Evolutionary conservation across 129 eudicot genomes (phyloP).

Genomic region (Saussurea involucrata): DNA sequence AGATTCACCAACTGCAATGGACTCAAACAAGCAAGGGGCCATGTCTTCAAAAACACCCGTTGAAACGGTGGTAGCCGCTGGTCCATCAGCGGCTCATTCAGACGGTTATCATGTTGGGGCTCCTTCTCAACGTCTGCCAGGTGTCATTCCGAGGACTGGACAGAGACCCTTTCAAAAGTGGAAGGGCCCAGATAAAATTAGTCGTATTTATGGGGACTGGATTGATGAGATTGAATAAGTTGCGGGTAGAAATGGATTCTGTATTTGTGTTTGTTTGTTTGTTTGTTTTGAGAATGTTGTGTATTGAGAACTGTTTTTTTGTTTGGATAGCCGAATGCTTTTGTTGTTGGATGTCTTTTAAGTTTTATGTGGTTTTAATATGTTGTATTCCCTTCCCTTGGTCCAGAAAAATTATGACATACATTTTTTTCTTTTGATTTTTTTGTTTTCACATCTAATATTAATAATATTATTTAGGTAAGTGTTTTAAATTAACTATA

Average conservation of each 20-base stretch:
- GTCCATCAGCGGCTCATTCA: conserved; percentile 44
- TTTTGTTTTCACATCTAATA: too few relatives aligned
- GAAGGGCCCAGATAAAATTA: conserved; percentile 99
- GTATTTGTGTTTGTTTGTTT: not conserved
- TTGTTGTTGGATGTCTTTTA: conserved; percentile 1
- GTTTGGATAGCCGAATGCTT: not conserved
- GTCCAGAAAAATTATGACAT: not conserved
- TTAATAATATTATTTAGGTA: not conserved
- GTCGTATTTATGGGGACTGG: conserved; percentile 98
- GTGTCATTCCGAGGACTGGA: conserved; percentile 58
- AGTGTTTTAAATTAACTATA: not conserved
- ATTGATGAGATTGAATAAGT: conserved; percentile 71
- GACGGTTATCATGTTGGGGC: conserved; percentile 72
- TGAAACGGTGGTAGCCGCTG: conserved; percentile 44
- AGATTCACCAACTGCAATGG: conserved; percentile 58
- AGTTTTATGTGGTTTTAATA: not conserved
- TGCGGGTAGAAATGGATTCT: not conserved
- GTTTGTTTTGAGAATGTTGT: conserved; percentile 4
- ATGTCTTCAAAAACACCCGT: conserved; percentile 40
- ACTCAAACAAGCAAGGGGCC: conserved; percentile 55
- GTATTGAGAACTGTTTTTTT: not conserved
- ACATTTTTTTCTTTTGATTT: too few relatives aligned
- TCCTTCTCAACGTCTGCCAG: conserved; percentile 63
- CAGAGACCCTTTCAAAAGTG: conserved; percentile 69
- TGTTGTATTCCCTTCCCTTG: not conserved